Evolutionary conservation across 139 green algal genomes (phyloP).

Genomic region (Chlorella sp.): DNA sequence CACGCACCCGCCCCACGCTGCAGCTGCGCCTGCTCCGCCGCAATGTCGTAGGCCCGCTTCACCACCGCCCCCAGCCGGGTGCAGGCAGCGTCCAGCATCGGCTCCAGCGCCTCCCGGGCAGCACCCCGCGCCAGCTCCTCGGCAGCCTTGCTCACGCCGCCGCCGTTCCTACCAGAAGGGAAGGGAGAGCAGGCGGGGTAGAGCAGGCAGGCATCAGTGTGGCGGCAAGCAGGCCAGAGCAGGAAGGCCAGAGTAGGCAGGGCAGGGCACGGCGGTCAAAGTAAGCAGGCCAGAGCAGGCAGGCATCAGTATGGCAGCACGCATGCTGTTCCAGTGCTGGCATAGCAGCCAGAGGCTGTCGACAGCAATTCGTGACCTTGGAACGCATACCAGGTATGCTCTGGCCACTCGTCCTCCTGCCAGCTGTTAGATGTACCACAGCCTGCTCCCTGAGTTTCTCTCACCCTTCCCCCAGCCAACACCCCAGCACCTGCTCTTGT

Average conservation of each 20-base stretch:
- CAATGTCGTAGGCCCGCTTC: constrained; percentile 75
- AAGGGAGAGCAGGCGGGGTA: background rate
- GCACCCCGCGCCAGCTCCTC: constrained; percentile 82
- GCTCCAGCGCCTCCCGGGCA: constrained; percentile 74
- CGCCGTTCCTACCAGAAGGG: constrained; percentile 44
- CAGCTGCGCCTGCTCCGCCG: constrained; percentile 56
- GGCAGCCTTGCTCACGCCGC: constrained; percentile 64
- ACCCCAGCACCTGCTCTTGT: constrained; percentile 55
- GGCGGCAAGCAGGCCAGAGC: too few relatives aligned
- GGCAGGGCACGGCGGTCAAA: too few relatives aligned
- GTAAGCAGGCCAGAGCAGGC: too few relatives aligned
- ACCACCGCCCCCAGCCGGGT: constrained; percentile 78
- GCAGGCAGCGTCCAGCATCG: constrained; percentile 85
- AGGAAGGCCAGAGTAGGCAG: too few relatives aligned
- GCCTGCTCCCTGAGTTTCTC: background rate
- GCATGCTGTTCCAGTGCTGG: too few relatives aligned
- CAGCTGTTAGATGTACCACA: too few relatives aligned
- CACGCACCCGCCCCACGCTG: constrained; percentile 15
- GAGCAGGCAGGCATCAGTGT: too few relatives aligned
- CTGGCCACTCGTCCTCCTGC: too few relatives aligned
- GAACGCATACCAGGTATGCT: too few relatives aligned
- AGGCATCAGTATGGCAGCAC: too few relatives aligned
- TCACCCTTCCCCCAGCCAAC: background rate
- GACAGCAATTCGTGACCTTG: too few relatives aligned
- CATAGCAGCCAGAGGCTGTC: too few relatives aligned